These are phyloP conservation scores for Eudorina sp. DNA, from an alignment of 139 green algal genomes.

Conservation along the genomic window DNA sequence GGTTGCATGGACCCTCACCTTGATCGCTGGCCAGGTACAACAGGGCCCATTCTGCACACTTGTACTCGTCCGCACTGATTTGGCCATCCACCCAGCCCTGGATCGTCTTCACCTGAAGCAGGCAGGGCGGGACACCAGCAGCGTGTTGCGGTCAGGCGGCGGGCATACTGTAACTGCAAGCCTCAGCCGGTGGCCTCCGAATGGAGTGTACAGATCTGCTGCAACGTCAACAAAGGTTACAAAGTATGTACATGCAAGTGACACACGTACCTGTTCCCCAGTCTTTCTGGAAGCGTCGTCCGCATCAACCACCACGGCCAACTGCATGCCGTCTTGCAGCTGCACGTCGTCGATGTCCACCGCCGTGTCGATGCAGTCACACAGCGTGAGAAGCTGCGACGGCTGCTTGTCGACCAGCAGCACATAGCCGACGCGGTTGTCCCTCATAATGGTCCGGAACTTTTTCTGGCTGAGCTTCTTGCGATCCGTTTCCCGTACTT, in stretches of 20 bases:
- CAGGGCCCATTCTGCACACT: constrained; percentile 2
- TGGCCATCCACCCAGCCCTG: neutral
- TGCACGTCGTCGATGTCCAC: constrained; percentile 16
- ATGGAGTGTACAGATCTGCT: too few species aligned
- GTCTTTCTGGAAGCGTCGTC: too few species aligned
- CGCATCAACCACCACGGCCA: constrained; percentile 31
- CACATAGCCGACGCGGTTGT: neutral
- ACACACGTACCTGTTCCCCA: neutral
- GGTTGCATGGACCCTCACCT: neutral
- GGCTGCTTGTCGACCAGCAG: neutral
- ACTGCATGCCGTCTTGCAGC: constrained; percentile 18
- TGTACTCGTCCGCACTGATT: neutral
- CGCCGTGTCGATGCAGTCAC: neutral
- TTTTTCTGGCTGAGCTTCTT: neutral
- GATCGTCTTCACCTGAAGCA: constrained; percentile 1
- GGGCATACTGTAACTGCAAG: too few species aligned
- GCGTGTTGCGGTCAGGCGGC: neutral
- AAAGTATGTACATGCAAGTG: neutral
- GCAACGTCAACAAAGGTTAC: neutral
- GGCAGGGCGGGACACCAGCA: neutral
- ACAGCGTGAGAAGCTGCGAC: neutral
- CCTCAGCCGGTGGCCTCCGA: too few species aligned
- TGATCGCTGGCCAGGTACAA: neutral
- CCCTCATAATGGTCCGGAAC: neutral
- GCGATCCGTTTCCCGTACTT: neutral